Percentiles rank a stretch among this genome's conserved stretches.
These are phyloP conservation scores for Royoungia palumana DNA, from an alignment of 768 basidiomycete species.

Conservation along the genomic window DNA sequence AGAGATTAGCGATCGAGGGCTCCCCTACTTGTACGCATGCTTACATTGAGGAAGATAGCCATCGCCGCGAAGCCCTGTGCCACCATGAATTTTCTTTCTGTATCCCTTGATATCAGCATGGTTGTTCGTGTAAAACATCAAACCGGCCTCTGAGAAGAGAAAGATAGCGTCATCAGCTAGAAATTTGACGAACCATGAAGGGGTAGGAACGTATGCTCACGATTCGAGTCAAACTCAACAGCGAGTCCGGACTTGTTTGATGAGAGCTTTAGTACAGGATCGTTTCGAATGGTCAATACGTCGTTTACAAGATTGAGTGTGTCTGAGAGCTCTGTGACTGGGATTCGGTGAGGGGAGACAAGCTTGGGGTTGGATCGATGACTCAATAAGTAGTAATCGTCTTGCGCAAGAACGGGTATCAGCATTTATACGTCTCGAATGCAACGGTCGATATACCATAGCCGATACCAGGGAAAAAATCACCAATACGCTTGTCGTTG, in stretches of 20 bases:
- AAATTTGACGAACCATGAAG: neutral
- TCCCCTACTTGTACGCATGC: constrained; percentile 16
- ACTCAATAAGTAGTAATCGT: constrained; percentile 62
- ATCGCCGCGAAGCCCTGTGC: constrained; percentile 56
- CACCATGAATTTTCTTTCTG: constrained; percentile 73
- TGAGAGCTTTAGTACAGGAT: constrained; percentile 50
- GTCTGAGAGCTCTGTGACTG: constrained; percentile 39
- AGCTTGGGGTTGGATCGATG: constrained; percentile 32
- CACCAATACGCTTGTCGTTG: constrained; percentile 49
- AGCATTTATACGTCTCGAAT: neutral
- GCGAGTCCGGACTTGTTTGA: constrained; percentile 58
- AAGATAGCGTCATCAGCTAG: neutral
- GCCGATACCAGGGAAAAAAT: constrained; percentile 52
- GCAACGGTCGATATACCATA: constrained; percentile 44
- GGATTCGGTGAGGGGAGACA: constrained; percentile 46
- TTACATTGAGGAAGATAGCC: constrained; percentile 58
- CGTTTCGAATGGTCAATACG: constrained; percentile 27
- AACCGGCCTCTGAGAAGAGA: constrained; percentile 53
- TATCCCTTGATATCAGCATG: constrained; percentile 45
- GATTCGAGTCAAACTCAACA: constrained; percentile 65
- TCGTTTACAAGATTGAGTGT: constrained; percentile 43
- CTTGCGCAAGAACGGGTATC: constrained; percentile 30
- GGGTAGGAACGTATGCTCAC: constrained; percentile 37
- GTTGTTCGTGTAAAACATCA: constrained; percentile 73
- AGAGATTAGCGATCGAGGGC: neutral